A percentile compares a stretch with the other conserved stretches of the same genome.
phyloP scores from a whole-genome alignment of 2,329 filamentous ascomycete genomes.

The Trichoderma citrinoviride region DNA sequence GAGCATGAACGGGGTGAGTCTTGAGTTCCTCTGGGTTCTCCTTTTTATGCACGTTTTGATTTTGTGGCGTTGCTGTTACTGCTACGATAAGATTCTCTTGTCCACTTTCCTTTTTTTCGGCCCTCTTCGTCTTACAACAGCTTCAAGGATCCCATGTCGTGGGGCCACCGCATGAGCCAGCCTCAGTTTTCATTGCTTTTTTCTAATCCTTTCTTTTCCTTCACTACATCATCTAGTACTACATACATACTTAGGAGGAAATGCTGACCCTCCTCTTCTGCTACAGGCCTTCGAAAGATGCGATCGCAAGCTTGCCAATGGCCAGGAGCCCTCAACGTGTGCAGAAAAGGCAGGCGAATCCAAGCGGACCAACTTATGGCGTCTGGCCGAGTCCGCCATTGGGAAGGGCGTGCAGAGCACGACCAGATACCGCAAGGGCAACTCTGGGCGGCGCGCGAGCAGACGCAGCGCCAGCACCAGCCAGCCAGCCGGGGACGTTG shows the following conservation, averaged over 20 bases:
- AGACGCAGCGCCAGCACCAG: conserved; percentile 21
- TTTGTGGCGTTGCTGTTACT: neutral
- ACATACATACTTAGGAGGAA: neutral
- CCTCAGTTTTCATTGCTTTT: neutral
- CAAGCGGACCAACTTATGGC: conserved; percentile 74
- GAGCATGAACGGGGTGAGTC: conserved; percentile 84
- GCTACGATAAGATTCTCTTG: neutral
- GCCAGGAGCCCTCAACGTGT: conserved; percentile 23
- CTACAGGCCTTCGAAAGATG: conserved; percentile 45
- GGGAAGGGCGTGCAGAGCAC: conserved; percentile 77
- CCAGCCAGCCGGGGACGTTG: neutral
- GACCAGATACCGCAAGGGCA: conserved; percentile 67
- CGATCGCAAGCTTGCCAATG: conserved; percentile 23
- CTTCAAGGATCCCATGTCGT: too few relatives aligned
- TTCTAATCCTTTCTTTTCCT: neutral
- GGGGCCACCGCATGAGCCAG: too few relatives aligned
- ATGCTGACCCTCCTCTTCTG: conserved; percentile 16
- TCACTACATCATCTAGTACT: neutral
- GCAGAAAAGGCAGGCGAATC: conserved; percentile 34
- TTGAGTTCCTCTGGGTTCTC: neutral
- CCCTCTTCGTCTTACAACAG: neutral
- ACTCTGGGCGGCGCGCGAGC: conserved; percentile 31
- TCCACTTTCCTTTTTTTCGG: neutral
- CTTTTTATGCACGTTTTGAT: neutral
- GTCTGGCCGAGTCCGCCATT: conserved; percentile 67